Evolutionary conservation across 441 rosid genomes (phyloP).

Genomic region (Populus hybrid): DNA sequence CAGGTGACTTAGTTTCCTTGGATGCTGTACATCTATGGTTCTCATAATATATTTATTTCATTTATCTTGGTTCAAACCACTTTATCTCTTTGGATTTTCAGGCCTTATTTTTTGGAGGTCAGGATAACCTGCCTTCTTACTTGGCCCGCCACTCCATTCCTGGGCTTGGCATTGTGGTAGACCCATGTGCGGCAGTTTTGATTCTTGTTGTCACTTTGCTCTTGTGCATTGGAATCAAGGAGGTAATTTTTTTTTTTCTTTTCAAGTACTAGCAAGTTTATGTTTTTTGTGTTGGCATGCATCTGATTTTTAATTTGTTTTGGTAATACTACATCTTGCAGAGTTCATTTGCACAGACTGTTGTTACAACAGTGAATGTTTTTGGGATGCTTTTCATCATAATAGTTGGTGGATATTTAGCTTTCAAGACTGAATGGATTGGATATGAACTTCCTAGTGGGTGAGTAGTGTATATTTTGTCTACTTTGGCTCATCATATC

Average conservation of each 20-base stretch:
- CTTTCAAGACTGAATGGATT: constrained; percentile 75
- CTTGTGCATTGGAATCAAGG: constrained; percentile 90
- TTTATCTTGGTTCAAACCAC: neutral
- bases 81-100: constrained; percentile 19
- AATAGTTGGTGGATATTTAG: constrained; percentile 70
- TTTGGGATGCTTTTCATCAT: constrained; percentile 77
- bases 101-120: constrained; percentile 93
- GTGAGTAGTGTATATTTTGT: constrained; percentile 31
- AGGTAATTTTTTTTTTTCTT: constrained; percentile 40
- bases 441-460: constrained; percentile 77
- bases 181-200: constrained; percentile 84
- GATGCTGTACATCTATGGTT: neutral
- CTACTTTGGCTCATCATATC: neutral
- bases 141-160: constrained; percentile 83
- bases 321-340: constrained; percentile 24
- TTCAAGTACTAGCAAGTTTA: neutral
- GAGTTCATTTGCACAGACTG: constrained; percentile 74
- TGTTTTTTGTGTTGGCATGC: neutral
- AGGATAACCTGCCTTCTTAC: constrained; percentile 58
- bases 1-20: neutral
- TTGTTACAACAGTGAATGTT: constrained; percentile 70
- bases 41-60: neutral
- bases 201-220: constrained; percentile 76
- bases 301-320: constrained; percentile 7
- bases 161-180: constrained; percentile 68